Conservation (phyloP, 495 filamentous ascomycete species). For the Evansstolkia leycettana region DNA sequence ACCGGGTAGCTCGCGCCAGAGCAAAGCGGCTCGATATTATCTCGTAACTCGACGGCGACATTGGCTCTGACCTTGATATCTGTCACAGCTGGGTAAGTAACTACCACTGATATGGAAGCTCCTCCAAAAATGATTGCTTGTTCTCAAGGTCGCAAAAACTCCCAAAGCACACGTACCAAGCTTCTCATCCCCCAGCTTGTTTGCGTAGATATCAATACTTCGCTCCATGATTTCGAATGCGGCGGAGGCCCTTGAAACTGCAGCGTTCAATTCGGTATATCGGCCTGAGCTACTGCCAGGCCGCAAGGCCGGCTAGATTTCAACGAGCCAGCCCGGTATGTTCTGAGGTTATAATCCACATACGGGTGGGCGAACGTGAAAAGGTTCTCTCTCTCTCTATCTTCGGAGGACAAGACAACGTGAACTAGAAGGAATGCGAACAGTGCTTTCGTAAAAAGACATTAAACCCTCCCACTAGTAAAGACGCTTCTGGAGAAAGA, state of each 20-base stretch:
- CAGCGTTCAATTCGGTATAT: neutral
- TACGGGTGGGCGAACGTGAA: constrained; percentile 39
- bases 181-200: constrained; percentile 46
- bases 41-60: constrained; percentile 67
- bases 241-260: neutral
- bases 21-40: constrained; percentile 67
- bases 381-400: constrained; percentile 23
- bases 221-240: constrained; percentile 30
- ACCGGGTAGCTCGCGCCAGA: constrained; percentile 51
- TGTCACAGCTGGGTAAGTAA: constrained; percentile 16
- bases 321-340: constrained; percentile 18
- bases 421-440: constrained; percentile 9
- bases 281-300: constrained; percentile 24
- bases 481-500: neutral
- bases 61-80: constrained; percentile 67
- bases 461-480: constrained; percentile 11
- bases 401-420: constrained; percentile 42
- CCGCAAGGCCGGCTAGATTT: constrained; percentile 28
- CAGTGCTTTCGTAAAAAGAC: constrained; percentile 18
- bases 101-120: no score
- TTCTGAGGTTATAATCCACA: constrained; percentile 17
- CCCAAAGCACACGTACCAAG: constrained; percentile 36
- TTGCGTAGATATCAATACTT: constrained; percentile 47
- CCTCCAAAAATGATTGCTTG: no score
- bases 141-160: no score